Evolutionary conservation across 2,329 filamentous ascomycete species (phyloP), one percentile per base, ranked within the genome.

Genomic region (Pyrenophora graminea): DNA sequence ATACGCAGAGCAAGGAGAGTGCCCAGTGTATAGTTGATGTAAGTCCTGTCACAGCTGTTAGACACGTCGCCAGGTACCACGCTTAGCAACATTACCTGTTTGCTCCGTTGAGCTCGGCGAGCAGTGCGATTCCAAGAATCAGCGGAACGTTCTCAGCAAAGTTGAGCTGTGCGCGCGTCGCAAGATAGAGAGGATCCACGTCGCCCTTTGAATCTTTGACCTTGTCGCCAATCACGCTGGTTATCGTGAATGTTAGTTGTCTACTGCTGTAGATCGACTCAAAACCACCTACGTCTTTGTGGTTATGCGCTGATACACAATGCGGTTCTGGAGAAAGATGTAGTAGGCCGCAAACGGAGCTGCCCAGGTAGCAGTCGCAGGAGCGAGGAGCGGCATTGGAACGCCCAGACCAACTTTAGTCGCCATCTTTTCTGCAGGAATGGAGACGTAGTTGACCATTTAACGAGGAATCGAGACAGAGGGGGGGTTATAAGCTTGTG

Each of bases 21-120:
- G 9, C 68, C 75, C 27, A 78, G 63, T 3, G 68, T 70, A 12
- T 63, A 74, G 46, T 72, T 74, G 51, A 78, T 59, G 10, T 63
- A 62, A 38, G 63, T 68, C 23, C 66, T 69, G 18, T 10, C 18
- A 12, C 6, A 17, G 9, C 31, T 15, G 33, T 55, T 43, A 55
- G 48, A 39, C n/a, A 19, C 9, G 40, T 23, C 21, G 31, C 12
- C n/a, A 44, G 18, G 38, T 25, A 21, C 34, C 18, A 12, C 19
- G 13, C 25, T 15, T 15, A 13, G 17, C 3, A 18, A 25, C 23
- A 5, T 32, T 61, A 69, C 61, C 72, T 55, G 38, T 75, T 67
- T 6, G 68, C 77, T 13, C 77, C 77, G 48, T 78, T 79, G n/a
- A 78, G 51, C 59, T 79, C 77, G 18, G 73, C 76, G 12, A 77